phyloP scores from a whole-genome alignment of 805 yeast genomes.

The Saccharomycopsis oosterbeekiorum region DNA sequence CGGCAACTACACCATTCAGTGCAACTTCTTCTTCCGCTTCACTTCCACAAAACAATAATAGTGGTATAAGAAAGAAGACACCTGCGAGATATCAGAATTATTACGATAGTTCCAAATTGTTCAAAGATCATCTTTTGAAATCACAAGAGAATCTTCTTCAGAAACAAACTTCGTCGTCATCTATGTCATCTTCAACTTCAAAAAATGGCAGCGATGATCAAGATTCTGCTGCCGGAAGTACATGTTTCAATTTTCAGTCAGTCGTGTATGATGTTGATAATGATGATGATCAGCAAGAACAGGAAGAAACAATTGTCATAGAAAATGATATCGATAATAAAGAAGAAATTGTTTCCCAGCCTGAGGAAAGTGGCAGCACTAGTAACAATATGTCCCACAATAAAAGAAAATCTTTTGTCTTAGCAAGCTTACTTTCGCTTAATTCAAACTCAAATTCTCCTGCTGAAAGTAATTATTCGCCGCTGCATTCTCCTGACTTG shows the following conservation, averaged over 20 bases:
- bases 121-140: constrained; percentile 32
- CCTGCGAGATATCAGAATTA: constrained; percentile 40
- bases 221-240: neutral
- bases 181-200: neutral
- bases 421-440: neutral
- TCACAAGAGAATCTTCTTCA: neutral
- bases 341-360: neutral
- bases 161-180: neutral
- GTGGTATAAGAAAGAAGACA: constrained; percentile 25
- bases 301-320: neutral
- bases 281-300: constrained; percentile 4
- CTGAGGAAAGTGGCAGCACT: neutral
- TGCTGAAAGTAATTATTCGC: neutral
- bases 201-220: neutral
- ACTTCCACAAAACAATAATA: neutral
- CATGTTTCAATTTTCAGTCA: constrained; percentile 17
- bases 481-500: neutral
- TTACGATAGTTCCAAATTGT: constrained; percentile 35
- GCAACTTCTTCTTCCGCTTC: neutral
- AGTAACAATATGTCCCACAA: neutral
- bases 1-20: neutral
- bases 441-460: neutral
- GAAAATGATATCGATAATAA: neutral
- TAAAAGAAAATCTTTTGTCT: neutral
- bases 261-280: constrained; percentile 14